Conservation (phyloP, 768 basidiomycete species). For the Neoboletus magnificus region DNA sequence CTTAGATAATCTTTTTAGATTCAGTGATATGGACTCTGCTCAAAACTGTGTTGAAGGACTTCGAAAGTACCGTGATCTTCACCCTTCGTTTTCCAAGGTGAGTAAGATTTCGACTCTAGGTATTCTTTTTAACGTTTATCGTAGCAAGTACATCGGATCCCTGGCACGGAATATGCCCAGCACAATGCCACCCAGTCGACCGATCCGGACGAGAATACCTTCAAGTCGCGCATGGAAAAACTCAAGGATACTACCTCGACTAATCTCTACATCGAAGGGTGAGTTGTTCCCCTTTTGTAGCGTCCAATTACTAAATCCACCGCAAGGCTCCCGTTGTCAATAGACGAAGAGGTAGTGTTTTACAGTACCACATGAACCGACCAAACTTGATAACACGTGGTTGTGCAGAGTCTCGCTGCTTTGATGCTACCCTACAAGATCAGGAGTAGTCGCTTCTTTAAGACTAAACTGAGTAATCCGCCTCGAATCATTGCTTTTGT, state of each 20-base stretch:
- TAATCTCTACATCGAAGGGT: slow-evolving; percentile 82
- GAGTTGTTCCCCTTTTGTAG: slow-evolving; percentile 7
- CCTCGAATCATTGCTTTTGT: slow-evolving; percentile 82
- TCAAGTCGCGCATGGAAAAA: slow-evolving; percentile 80
- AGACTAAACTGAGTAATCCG: slow-evolving; percentile 71
- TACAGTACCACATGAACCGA: background rate
- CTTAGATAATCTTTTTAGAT: slow-evolving; percentile 41
- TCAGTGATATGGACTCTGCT: slow-evolving; percentile 62
- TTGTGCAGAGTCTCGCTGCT: slow-evolving; percentile 52
- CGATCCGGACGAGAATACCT: slow-evolving; percentile 41
- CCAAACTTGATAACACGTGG: background rate
- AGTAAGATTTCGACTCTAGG: slow-evolving; percentile 2
- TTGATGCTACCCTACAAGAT: slow-evolving; percentile 71
- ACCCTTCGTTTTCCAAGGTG: slow-evolving; percentile 87
- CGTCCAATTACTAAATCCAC: background rate
- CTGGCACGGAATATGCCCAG: slow-evolving; percentile 64
- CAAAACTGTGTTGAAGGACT: slow-evolving; percentile 72
- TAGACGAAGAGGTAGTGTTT: slow-evolving; percentile 54
- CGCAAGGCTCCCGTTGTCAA: slow-evolving; percentile 61
- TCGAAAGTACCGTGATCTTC: slow-evolving; percentile 69
- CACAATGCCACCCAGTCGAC: slow-evolving; percentile 19
- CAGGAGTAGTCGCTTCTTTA: slow-evolving; percentile 75
- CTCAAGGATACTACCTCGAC: slow-evolving; percentile 64
- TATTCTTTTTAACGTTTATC: background rate
- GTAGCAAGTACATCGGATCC: slow-evolving; percentile 77